Percentiles rank a stretch among this genome's conserved stretches.
Evolutionary conservation across 768 basidiomycete genomes (phyloP).

Genomic region (Chiua virens): DNA sequence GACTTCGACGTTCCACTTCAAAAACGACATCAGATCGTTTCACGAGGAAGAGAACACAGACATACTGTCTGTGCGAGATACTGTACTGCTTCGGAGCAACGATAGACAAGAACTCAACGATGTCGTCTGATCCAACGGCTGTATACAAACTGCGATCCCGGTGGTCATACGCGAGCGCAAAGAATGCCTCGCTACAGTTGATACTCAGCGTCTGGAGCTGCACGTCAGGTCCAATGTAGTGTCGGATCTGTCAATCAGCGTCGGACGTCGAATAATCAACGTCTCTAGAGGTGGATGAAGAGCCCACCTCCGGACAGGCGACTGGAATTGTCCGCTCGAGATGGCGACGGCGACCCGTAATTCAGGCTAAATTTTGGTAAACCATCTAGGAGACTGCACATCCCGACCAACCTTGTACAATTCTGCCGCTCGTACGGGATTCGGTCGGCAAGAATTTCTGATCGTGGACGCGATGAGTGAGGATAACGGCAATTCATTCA

Average conservation of each 20-base stretch:
- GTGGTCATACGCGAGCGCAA: constrained; percentile 20
- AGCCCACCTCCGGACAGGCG: constrained; percentile 17
- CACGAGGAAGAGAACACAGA: background rate
- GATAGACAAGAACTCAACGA: constrained; percentile 19
- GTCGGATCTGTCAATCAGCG: constrained; percentile 8
- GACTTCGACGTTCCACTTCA: background rate
- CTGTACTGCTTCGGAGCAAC: constrained; percentile 23
- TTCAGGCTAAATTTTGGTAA: constrained; percentile 21
- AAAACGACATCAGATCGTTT: background rate
- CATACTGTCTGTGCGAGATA: constrained; percentile 18
- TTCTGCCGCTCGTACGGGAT: constrained; percentile 13
- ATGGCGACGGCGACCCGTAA: constrained; percentile 18
- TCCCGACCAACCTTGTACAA: no score
- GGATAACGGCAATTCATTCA: no score
- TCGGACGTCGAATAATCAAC: background rate
- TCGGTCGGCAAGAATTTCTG: constrained; percentile 18
- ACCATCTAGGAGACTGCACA: constrained; percentile 11
- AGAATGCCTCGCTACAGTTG: constrained; percentile 23
- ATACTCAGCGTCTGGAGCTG: constrained; percentile 19
- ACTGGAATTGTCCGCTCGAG: constrained; percentile 24
- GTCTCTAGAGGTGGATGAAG: background rate
- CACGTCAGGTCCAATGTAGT: constrained; percentile 20
- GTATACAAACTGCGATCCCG: constrained; percentile 24
- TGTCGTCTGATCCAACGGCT: constrained; percentile 24
- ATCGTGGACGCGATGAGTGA: no score